These are phyloP conservation scores for Penicillium tannophilum DNA, from an alignment of 495 filamentous ascomycete species.

Conservation along the genomic window DNA sequence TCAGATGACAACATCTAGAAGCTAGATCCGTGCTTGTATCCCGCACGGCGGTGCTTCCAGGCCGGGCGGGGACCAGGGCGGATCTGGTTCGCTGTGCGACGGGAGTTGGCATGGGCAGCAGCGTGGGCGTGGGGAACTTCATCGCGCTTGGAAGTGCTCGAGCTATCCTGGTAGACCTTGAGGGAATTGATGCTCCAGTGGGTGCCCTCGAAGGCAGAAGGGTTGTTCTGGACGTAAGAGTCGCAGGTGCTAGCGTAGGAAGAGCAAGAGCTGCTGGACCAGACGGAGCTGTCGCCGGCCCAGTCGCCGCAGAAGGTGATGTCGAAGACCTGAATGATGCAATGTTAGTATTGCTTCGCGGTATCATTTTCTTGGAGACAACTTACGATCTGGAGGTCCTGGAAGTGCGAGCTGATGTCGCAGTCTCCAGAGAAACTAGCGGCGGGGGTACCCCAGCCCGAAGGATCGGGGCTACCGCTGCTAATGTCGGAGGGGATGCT, in stretches of 20 bases:
- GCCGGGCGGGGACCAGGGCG: neutral
- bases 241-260: constrained; percentile 54
- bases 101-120: neutral
- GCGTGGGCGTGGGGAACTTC: constrained; percentile 7
- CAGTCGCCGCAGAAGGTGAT: constrained; percentile 70
- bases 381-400: constrained; percentile 60
- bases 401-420: constrained; percentile 62
- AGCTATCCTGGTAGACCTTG: constrained; percentile 55
- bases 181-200: constrained; percentile 71
- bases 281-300: constrained; percentile 49
- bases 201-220: constrained; percentile 57
- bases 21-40: neutral
- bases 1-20: neutral
- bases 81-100: neutral
- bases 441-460: constrained; percentile 58
- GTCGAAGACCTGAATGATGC: constrained; percentile 52
- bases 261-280: constrained; percentile 32
- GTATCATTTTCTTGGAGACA: neutral
- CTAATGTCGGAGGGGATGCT: constrained; percentile 55
- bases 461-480: constrained; percentile 54
- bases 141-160: constrained; percentile 9
- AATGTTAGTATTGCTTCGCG: constrained; percentile 1
- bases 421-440: constrained; percentile 63
- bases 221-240: constrained; percentile 64
- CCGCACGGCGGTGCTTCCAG: constrained; percentile 2